Evolutionary conservation across 805 yeast species (phyloP).

Genomic region (Torulaspora microellipsoides): DNA sequence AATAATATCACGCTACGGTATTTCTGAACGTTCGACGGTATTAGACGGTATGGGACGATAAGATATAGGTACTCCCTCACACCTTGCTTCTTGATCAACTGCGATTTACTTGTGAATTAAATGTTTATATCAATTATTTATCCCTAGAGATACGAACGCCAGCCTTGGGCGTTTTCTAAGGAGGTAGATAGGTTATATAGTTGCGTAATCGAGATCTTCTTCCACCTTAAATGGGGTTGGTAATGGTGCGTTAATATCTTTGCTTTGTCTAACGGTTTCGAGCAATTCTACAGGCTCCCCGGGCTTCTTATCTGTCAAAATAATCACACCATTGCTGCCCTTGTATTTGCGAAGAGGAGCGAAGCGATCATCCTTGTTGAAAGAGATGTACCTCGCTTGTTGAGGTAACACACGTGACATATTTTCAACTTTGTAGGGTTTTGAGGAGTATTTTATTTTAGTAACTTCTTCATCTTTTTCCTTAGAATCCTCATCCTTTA

Average conservation of each 20-base stretch:
- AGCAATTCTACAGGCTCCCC: conserved; percentile 59
- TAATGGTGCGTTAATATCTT: conserved; percentile 64
- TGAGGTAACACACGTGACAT: conserved; percentile 86
- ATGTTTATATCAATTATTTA: neutral
- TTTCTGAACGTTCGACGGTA: no score
- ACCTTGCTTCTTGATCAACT: no score
- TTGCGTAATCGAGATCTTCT: conserved; percentile 27
- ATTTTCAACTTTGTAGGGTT: conserved; percentile 68
- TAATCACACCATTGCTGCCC: conserved; percentile 66
- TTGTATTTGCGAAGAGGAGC: conserved; percentile 75
- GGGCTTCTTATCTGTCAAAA: conserved; percentile 60
- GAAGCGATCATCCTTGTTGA: conserved; percentile 69
- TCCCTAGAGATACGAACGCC: no score
- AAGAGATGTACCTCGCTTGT: conserved; percentile 79
- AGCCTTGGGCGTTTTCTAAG: no score
- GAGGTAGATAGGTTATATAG: conserved; percentile 1
- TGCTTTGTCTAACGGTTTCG: conserved; percentile 78
- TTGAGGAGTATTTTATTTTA: conserved; percentile 51
- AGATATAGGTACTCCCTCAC: no score
- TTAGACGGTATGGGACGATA: no score
- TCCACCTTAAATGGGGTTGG: conserved; percentile 34
- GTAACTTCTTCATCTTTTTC: conserved; percentile 29
- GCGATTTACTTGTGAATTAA: neutral
- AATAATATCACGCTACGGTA: no score
- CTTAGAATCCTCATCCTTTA: conserved; percentile 25